Base-by-base conservation (phyloP, 345 rosid genomes). In the Raphanus raphanistrum region DNA sequence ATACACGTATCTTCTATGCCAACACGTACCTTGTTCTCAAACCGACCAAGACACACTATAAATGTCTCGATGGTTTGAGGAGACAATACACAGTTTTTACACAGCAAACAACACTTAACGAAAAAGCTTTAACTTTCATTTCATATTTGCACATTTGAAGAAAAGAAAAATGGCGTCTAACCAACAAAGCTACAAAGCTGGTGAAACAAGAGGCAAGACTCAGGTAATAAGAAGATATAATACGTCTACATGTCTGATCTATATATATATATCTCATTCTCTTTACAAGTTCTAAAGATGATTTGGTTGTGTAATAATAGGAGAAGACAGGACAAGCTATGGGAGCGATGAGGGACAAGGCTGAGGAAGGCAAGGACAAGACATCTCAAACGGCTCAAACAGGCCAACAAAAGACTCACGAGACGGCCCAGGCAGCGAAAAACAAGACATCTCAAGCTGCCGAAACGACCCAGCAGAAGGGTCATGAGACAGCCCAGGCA, bases 161-260 rank as follows among this genome's bases (percentile, higher is more conserved):
- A 63, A 54, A 62, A 8, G 13, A 50, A 72, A 50, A 43, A 88
- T 88, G 95, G 93, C 90, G 48, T 86, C 95, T 35, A 79, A 78
- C 59, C 76, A 80, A 80, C 85, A 86, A 58, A 68, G 77, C 79
- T 86, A 70, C 85, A 66, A 43, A 63, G 90, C 93, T 8, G 88
- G 97, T 76, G 84, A 84, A 74, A 80, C 86, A 70, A 82, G 77
- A 70, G 90, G 90, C 81, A 85, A 81, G 74, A 60, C 90, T 52
- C 75, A 85, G 91, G 92, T 88, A 72, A 60, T 16, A 33, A 60
- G 2, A 48, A 59, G 11, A 61, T 8, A 0, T 10, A 27, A 21
- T 21, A 21, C 21, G 21, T 21, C 21, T 21, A 21, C 21, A 21
- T 21, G 21, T 21, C 21, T 21, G 21, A 21, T 21, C 21, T 8